Conservation (phyloP, 805 yeast species). For the Pichia membranifaciens region DNA sequence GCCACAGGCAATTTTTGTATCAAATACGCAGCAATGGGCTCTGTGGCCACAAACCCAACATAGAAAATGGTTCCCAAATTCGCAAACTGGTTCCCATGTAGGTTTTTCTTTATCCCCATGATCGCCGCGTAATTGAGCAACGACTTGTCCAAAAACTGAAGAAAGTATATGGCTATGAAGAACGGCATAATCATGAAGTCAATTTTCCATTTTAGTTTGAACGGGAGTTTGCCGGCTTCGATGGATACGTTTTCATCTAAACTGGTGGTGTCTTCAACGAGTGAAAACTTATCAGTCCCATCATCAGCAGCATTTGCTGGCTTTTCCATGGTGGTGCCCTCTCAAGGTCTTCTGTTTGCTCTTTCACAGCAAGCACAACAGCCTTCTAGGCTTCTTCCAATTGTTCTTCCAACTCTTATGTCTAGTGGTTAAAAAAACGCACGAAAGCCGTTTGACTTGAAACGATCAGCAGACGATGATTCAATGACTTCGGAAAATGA, state of each 20-base stretch:
- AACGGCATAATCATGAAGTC: slow-evolving; percentile 12
- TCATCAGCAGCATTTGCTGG: too few relatives aligned
- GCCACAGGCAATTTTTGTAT: slow-evolving; percentile 35
- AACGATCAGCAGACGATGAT: too few relatives aligned
- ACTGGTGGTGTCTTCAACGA: too few relatives aligned
- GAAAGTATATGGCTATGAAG: slow-evolving; percentile 8
- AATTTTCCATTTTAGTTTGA: slow-evolving; percentile 11
- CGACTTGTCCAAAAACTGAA: slow-evolving; percentile 40
- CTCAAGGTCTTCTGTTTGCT: too few relatives aligned
- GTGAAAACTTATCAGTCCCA: too few relatives aligned
- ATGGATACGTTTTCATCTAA: not conserved
- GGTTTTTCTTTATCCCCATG: slow-evolving; percentile 35
- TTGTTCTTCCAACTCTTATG: too few relatives aligned
- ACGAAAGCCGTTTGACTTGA: too few relatives aligned
- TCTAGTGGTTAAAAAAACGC: too few relatives aligned
- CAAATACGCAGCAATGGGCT: slow-evolving; percentile 36
- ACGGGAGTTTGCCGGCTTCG: slow-evolving; percentile 1
- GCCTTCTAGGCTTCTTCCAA: too few relatives aligned
- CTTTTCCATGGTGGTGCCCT: too few relatives aligned
- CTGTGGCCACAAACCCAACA: slow-evolving; percentile 41
- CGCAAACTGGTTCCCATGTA: slow-evolving; percentile 15
- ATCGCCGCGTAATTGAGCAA: slow-evolving; percentile 56
- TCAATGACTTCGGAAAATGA: too few relatives aligned
- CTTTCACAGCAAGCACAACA: too few relatives aligned
- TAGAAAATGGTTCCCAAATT: slow-evolving; percentile 37